These are phyloP conservation scores for Rhodotorula sp. DNA, from an alignment of 1,284 basidiomycete species.

Conservation along the genomic window DNA sequence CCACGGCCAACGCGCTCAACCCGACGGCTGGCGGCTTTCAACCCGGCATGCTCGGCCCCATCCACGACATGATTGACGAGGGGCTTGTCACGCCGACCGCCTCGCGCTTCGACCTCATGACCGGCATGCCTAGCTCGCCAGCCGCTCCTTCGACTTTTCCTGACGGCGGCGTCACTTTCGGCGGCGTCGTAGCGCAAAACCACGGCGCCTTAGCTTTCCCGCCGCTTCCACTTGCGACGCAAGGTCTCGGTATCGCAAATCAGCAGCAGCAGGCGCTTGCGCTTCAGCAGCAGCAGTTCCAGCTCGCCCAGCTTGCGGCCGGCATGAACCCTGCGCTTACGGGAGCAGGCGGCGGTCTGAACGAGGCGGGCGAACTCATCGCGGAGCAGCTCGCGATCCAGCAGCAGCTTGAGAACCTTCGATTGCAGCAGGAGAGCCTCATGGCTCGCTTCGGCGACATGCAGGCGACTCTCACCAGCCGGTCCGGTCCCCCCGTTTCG, in stretches of 20 bases:
- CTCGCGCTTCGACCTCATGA: conserved; percentile 43
- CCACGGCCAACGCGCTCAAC: conserved; percentile 38
- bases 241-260: conserved; percentile 5
- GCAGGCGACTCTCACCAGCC: conserved; percentile 35
- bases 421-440: conserved; percentile 52
- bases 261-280: conserved; percentile 53
- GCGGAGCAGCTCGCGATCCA: conserved; percentile 52
- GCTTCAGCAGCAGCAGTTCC: conserved; percentile 51
- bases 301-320: conserved; percentile 55
- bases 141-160: conserved; percentile 8
- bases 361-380: conserved; percentile 36
- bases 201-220: conserved; percentile 20
- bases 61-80: conserved; percentile 45
- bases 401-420: conserved; percentile 52
- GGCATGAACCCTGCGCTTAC: conserved; percentile 62
- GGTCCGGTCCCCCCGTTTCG: neutral
- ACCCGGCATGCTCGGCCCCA: conserved; percentile 43
- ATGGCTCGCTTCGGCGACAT: conserved; percentile 49
- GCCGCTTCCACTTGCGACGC: neutral
- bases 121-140: conserved; percentile 35
- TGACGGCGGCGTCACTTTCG: neutral
- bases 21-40: conserved; percentile 47
- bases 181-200: neutral
- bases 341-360: neutral
- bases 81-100: conserved; percentile 45